Evolutionary conservation across 2,329 filamentous ascomycete species (phyloP).

Genomic region (Fusarium buharicum): DNA sequence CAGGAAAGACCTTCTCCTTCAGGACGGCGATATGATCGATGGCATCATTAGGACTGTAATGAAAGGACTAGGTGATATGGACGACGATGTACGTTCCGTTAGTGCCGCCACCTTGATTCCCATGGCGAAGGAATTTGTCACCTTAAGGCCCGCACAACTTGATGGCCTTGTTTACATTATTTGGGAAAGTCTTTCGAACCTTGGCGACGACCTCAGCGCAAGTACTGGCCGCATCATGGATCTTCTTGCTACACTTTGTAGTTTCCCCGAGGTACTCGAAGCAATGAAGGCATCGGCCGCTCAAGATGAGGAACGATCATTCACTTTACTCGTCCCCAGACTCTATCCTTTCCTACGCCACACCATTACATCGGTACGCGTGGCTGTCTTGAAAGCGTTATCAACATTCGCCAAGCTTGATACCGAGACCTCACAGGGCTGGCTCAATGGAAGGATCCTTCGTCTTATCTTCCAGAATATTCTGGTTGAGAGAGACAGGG

Average conservation of each 20-base stretch:
- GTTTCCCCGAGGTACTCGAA: slow-evolving; percentile 90
- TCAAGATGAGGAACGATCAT: slow-evolving; percentile 86
- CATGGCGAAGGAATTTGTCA: slow-evolving; percentile 94
- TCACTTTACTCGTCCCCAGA: slow-evolving; percentile 89
- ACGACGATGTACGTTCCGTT: slow-evolving; percentile 96
- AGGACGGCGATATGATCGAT: slow-evolving; percentile 87
- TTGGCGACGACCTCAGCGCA: slow-evolving; percentile 96
- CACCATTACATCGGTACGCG: slow-evolving; percentile 94
- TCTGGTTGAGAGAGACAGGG: slow-evolving; percentile 88
- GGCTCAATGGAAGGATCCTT: slow-evolving; percentile 90
- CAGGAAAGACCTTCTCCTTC: slow-evolving; percentile 87
- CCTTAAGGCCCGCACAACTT: slow-evolving; percentile 80
- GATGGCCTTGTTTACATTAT: slow-evolving; percentile 90
- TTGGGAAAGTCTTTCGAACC: slow-evolving; percentile 94
- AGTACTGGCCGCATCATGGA: slow-evolving; percentile 99
- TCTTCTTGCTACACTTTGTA: slow-evolving; percentile 91
- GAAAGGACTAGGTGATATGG: slow-evolving; percentile 88
- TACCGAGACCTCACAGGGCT: slow-evolving; percentile 81
- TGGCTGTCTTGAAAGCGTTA: slow-evolving; percentile 90
- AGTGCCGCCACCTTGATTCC: slow-evolving; percentile 97
- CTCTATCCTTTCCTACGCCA: slow-evolving; percentile 96
- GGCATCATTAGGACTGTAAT: slow-evolving; percentile 93
- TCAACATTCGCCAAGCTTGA: slow-evolving; percentile 93
- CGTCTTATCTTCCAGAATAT: slow-evolving; percentile 95
- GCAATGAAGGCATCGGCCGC: slow-evolving; percentile 93